Evolutionary conservation across 23 red algal genomes (phyloP), one percentile per base, ranked within the genome.

Genomic region (Agarophyton chilense): DNA sequence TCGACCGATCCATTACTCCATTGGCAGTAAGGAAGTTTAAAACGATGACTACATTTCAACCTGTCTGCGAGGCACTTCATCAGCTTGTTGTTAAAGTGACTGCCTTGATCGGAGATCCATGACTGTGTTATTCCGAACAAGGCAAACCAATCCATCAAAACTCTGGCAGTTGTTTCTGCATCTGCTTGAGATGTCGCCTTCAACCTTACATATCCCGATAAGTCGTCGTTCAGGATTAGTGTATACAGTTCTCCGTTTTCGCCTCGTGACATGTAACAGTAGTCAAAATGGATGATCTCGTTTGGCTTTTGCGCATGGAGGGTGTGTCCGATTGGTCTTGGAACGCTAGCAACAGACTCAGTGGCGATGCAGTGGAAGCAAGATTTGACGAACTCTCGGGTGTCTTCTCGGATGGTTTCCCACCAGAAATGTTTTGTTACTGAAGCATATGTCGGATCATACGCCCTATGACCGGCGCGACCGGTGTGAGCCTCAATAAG

Each of bases 1-100:
- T 84, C 54, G 32, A 84, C 79, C 17, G 79, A 71, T 17, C 79
- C 55, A 28, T 84, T 84, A 32, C 18, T 21, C 79, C 47, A 52
- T n/a, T 60, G 53, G 24, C 3, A 55, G 55, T 70, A 64, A 10
- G 79, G 12, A 11, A 42, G 16, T 13, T 60, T 84, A 26, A 84
- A 84, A 36, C 71, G 79, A 56, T 66, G 79, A 17, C 14, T 11
- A 26, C 19, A 32, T 10, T 41, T 52, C 10, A 26, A 12, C 8
- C 14, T 79, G 4, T 21, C 33, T 5, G 5, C 12, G 31, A 84
- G 31, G 16, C 18, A 19, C 21, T 6, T 10, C 14, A 84, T 35
- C 26, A 66, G 28, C 18, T 33, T 16, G 54, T 82, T 82, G 17
- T 82, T 66, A 46, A 82, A 82, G 25, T 82, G 77, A 60, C 13